A percentile compares a stretch with the other conserved stretches of the same genome.
These are phyloP conservation scores for Sugiyamaella neomexicana DNA, from an alignment of 1,139 yeast genomes.

Conservation along the genomic window DNA sequence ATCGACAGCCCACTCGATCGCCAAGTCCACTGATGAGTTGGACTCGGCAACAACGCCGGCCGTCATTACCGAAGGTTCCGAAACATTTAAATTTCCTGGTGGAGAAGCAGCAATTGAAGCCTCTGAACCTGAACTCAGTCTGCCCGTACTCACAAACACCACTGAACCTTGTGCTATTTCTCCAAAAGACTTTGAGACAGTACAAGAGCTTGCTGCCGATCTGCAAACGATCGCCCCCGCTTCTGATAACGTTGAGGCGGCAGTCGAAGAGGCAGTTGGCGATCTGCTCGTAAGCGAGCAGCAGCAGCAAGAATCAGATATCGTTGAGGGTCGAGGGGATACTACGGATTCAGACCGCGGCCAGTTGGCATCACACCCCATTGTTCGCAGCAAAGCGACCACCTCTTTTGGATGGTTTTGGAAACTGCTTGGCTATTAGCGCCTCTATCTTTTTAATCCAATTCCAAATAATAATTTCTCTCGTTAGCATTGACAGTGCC, in stretches of 20 bases:
- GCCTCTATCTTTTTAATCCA: background rate
- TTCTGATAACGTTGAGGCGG: conserved; percentile 8
- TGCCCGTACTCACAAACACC: too few species aligned
- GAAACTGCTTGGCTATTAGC: conserved; percentile 6
- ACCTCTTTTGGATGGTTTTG: conserved; percentile 15
- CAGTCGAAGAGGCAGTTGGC: conserved; percentile 9
- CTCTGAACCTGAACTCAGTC: too few species aligned
- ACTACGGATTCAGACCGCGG: too few species aligned
- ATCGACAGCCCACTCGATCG: background rate
- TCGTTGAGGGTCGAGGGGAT: background rate
- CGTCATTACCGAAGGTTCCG: background rate
- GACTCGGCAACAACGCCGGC: background rate
- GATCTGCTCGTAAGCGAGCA: conserved; percentile 10
- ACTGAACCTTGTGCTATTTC: too few species aligned
- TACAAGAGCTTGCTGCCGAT: background rate
- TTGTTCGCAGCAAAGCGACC: conserved; percentile 2
- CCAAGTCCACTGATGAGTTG: background rate
- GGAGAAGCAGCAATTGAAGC: too few species aligned
- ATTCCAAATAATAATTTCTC: too few species aligned
- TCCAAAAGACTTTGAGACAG: too few species aligned
- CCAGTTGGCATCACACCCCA: too few species aligned
- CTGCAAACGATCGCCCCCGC: background rate
- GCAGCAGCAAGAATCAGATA: background rate
- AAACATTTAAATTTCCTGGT: too few species aligned
- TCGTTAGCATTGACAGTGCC: too few species aligned